phyloP scores from a whole-genome alignment of 78 protist genomes.

The Tieghemostelium lacteum region DNA sequence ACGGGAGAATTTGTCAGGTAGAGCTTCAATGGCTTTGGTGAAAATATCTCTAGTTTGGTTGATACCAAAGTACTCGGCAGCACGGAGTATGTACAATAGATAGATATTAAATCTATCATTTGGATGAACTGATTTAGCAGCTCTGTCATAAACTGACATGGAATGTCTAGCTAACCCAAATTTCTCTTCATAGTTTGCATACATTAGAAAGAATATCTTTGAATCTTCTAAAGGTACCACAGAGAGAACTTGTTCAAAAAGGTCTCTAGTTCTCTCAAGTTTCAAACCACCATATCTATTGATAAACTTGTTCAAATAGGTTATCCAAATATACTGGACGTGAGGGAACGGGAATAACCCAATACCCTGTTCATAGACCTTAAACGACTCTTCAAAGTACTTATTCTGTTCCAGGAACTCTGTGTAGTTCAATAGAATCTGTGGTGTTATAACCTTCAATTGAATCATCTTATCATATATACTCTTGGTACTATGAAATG shows the following conservation, averaged over 20 bases:
- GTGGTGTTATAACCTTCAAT: conserved; percentile 92
- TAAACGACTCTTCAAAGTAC: conserved; percentile 95
- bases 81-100: conserved; percentile 88
- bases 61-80: conserved; percentile 91
- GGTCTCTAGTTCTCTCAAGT: conserved; percentile 97
- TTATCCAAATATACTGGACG: conserved; percentile 92
- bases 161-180: conserved; percentile 94
- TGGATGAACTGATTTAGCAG: conserved; percentile 60
- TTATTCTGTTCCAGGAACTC: conserved; percentile 90
- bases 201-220: conserved; percentile 75
- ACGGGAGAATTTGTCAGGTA: conserved; percentile 82
- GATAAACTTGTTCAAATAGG: conserved; percentile 93
- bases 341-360: conserved; percentile 92
- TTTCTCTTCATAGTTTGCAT: conserved; percentile 91
- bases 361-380: conserved; percentile 92
- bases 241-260: conserved; percentile 95
- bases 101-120: conserved; percentile 83
- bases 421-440: conserved; percentile 94
- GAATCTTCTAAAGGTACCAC: conserved; percentile 85
- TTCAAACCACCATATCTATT: conserved; percentile 92
- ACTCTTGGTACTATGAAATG: conserved; percentile 72
- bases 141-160: conserved; percentile 95
- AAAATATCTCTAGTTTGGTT: conserved; percentile 95
- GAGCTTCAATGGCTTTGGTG: conserved; percentile 89
- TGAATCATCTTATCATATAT: conserved; percentile 77